Evolutionary conservation across 2,329 filamentous ascomycete genomes (phyloP), one percentile per base, ranked within the genome.

Genomic region (Calonectria naviculata): DNA sequence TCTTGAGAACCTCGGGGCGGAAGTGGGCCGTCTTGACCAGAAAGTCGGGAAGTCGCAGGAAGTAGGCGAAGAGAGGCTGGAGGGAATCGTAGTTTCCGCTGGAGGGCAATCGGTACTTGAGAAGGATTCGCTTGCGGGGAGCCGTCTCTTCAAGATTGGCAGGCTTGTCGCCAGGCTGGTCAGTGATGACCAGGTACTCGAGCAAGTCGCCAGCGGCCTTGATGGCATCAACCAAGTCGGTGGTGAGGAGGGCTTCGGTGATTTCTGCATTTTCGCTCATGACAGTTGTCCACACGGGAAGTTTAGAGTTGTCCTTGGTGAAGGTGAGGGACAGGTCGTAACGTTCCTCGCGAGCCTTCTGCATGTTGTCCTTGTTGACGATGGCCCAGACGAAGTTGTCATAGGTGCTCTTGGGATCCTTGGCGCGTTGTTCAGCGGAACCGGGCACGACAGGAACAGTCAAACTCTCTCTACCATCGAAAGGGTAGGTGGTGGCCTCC

Each of bases 261-360:
- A 99, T 93, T 85, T 98, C 97, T 70, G 95, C 95, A 84, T 93
- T 98, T 88, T 99, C 97, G 80, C 92, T 97, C 97, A 99, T 98
- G 80, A 98, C 91, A 15, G 95, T 98, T 67, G 93, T 88, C 95
- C 95, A 99, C 74, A 89, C 85, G 38, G 97, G 96, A 38, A 99
- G 91, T 87, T 97, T 98, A 67, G 93, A 82, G 84, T 95, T 91
- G 80, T 99, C 97, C 89, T 97, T 98, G 81, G 96, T 98, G 75
- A 92, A 92, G 47, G 97, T 98, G 76, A 99, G 90, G 65, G 94
- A 97, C 66, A 98, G 87, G 82, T 99, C 97, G 85, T 98, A 99
- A 78, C 97, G 94, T 74, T 98, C 95, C 58, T 98, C 94, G 72
- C 97, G 93, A 78, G 98, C 89, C 79, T 91, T 88, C 87, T 94